Percentiles rank a stretch among this genome's conserved stretches.
These are phyloP conservation scores for Coniochaeta ligniaria DNA, from an alignment of 2,329 filamentous ascomycete species.

Conservation along the genomic window DNA sequence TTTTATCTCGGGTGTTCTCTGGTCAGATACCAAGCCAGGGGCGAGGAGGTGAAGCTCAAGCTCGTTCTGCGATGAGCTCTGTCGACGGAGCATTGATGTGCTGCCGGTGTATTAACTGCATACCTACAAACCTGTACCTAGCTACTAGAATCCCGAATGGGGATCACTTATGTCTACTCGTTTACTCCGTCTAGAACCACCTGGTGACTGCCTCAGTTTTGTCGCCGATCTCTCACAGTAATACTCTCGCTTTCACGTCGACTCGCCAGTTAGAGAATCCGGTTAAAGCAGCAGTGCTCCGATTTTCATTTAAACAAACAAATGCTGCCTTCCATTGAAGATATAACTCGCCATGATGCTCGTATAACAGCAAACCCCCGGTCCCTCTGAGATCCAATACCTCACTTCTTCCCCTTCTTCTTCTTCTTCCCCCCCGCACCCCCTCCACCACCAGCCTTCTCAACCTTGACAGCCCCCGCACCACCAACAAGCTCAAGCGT, in stretches of 20 bases:
- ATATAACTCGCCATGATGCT: background rate
- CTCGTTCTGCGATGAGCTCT: background rate
- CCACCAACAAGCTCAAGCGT: constrained; percentile 57
- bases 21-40: background rate
- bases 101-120: background rate
- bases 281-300: background rate
- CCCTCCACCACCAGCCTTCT: constrained; percentile 38
- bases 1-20: background rate
- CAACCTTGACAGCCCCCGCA: constrained; percentile 55
- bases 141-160: background rate
- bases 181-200: background rate
- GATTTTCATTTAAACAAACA: too few species aligned
- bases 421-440: constrained; percentile 21
- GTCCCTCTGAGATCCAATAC: background rate
- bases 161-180: background rate
- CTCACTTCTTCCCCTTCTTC: constrained; percentile 42
- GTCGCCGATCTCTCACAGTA: background rate
- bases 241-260: background rate
- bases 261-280: background rate
- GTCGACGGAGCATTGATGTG: background rate
- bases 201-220: background rate
- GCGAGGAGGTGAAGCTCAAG: background rate
- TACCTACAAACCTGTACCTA: background rate
- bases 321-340: background rate
- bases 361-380: background rate